These are phyloP conservation scores for Coleophoma eucalyptorum DNA, from an alignment of 2,329 filamentous ascomycete species.

Conservation along the genomic window DNA sequence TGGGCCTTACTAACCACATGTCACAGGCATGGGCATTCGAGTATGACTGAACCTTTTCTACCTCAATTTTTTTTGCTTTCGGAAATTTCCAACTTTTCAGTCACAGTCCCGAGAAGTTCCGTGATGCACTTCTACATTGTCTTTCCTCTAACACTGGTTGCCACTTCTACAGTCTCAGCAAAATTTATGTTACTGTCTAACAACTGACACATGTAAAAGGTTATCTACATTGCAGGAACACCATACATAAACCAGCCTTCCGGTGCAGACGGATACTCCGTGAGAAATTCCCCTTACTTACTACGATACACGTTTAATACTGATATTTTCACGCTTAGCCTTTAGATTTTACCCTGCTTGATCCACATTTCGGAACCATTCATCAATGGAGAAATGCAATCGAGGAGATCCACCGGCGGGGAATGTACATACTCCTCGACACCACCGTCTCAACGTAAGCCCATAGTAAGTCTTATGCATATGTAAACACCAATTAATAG, in stretches of 20 bases:
- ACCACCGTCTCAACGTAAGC: constrained; percentile 60
- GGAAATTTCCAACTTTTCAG: too few species aligned
- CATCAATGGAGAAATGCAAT: constrained; percentile 52
- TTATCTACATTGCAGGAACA: constrained; percentile 59
- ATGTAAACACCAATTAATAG: not conserved
- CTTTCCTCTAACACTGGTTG: too few species aligned
- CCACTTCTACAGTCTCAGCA: too few species aligned
- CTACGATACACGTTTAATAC: too few species aligned
- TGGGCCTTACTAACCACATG: too few species aligned
- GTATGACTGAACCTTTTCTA: constrained; percentile 13
- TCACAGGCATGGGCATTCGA: constrained; percentile 49
- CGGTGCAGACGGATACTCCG: constrained; percentile 52
- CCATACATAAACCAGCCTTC: constrained; percentile 61
- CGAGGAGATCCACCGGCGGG: constrained; percentile 52
- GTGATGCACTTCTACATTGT: too few species aligned
- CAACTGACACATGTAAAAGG: not conserved
- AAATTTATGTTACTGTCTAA: too few species aligned
- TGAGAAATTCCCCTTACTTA: not conserved
- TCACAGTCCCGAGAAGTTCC: too few species aligned
- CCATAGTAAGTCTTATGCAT: constrained; percentile 32
- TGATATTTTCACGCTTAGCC: constrained; percentile 16
- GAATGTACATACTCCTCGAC: constrained; percentile 63
- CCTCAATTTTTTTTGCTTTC: not conserved
- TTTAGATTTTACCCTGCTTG: constrained; percentile 59
- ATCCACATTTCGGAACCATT: constrained; percentile 57